Evolutionary conservation across 2,329 filamentous ascomycete genomes (phyloP), one percentile per base, ranked within the genome.

Genomic region (Paradendryphiella salina): DNA sequence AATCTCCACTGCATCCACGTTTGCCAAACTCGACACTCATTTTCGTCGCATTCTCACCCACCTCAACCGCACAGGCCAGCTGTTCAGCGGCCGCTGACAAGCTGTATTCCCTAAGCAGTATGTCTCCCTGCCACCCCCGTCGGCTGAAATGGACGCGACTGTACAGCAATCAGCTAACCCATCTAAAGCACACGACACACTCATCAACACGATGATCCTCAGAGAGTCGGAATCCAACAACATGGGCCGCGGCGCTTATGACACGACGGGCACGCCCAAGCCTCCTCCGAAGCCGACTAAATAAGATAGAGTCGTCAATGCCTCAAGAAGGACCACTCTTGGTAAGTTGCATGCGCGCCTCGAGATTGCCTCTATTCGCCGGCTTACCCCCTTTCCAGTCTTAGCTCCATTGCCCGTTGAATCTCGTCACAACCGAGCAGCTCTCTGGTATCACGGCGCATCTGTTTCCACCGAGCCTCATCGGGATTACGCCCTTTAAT

Each of bases 191-290:
- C 62, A 53, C 59, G 14, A 42, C 40, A 35, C 51, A 54, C 50
- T 52, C 61, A 54, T 53, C 58, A 43, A 52, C 64, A 70, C 54
- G 45, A 76, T 77, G 75, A 77, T 78, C 59, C 60, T 72, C 67
- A 70, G 72, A 69, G 72, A 74, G 53, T 70, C 69, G 48, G 65
- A 70, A 56, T 66, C 71, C 43, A 73, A 63, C 65, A 77, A 77
- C 71, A 79, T 78, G 76, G 76, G 76, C 50, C 75, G 76, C 59
- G 76, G 76, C 54, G 75, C 75, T 54, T 79, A 79, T 66, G 76
- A 79, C 61, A 78, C 76, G 21, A 78, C 76, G n/a, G 76, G 76
- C 55, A 74, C 76, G n/a, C 72, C 75, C 42, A 77, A 77, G 66
- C 76, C 75, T 2, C 71, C 72, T 47, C 73, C 74, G 31, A 71